phyloP scores from a whole-genome alignment of 108 stramenopile genomes.

The Schizochytrium sp. region DNA sequence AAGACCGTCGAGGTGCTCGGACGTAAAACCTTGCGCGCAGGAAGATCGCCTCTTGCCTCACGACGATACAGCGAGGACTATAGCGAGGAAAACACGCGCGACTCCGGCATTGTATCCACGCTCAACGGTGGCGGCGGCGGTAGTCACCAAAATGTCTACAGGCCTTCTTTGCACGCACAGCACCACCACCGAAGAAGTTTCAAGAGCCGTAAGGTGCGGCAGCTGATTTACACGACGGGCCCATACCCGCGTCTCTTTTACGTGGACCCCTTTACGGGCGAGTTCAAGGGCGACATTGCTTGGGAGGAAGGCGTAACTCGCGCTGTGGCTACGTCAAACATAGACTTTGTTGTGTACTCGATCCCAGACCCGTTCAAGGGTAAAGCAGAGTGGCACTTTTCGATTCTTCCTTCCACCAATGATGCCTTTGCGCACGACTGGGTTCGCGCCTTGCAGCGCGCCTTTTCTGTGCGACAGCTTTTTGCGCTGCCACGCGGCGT shows the following conservation, averaged over 20 bases:
- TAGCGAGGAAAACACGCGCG: no score
- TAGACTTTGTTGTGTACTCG: slow-evolving; percentile 1
- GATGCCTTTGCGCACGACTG: not conserved
- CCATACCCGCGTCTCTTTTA: not conserved
- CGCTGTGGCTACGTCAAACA: not conserved
- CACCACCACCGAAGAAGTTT: not conserved
- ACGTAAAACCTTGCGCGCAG: no score
- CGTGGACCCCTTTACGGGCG: not conserved
- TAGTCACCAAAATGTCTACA: no score
- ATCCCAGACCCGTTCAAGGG: not conserved
- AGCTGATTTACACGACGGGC: not conserved
- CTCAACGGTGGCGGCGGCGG: no score
- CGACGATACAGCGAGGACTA: no score
- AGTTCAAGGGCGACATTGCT: not conserved
- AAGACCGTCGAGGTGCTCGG: not conserved
- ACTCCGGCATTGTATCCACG: no score
- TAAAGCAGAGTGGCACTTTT: not conserved
- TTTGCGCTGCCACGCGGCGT: not conserved
- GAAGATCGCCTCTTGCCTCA: no score
- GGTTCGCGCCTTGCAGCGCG: not conserved
- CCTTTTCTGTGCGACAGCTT: not conserved
- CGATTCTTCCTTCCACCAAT: not conserved
- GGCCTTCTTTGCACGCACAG: not conserved
- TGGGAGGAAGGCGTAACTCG: not conserved
- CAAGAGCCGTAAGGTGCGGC: not conserved